Evolutionary conservation across 2,329 filamentous ascomycete genomes (phyloP), one percentile per base, ranked within the genome.

Genomic region (Colletotrichum orchidophilum): DNA sequence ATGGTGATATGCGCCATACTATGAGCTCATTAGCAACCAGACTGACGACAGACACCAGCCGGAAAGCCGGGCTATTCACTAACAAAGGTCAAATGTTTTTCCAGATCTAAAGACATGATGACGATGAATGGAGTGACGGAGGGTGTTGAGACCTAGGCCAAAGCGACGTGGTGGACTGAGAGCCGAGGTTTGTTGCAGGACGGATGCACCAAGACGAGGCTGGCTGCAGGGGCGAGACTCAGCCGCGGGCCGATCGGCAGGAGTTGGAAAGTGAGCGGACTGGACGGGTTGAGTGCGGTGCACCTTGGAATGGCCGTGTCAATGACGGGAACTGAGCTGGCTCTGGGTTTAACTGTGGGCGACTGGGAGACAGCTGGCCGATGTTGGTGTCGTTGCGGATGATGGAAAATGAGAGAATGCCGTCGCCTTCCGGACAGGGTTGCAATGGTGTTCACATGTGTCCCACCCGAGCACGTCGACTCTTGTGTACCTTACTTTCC

Each of bases 1-100:
- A 78, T 93, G 90, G 82, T 96, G 94, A 79, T 96, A 96, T 70
- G 93, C 89, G 80, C 93, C 94, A 85, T 96, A 96, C 94, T 96
- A 75, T 53, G 62, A 57, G 29, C 21, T 53, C 64, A 61, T 75
- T 61, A 74, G 70, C 31, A 18, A 52, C 29, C 42, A 26, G n/a
- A 29, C 15, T 13, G 42, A 65, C 31, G 24, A 18, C 12, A 52
- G 18, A 24, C 42, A 26, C 15, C n/a, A n/a, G n/a, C n/a, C 4
- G 24, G 3, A 35, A 31, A 9, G 46, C 6, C 33, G 35, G 11
- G 15, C n/a, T 7, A 18, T 50, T 52, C 46, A 66, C 92, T 81
- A 89, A 96, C 94, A 83, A 95, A 95, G 82, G 90, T 90, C 77
- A 96, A 87, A 79, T 96, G 94, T 80, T 91, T 93, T 84, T 96